Conservation (phyloP, 2,329 filamentous ascomycete genomes). For the Ascochyta clinopodiicola region DNA sequence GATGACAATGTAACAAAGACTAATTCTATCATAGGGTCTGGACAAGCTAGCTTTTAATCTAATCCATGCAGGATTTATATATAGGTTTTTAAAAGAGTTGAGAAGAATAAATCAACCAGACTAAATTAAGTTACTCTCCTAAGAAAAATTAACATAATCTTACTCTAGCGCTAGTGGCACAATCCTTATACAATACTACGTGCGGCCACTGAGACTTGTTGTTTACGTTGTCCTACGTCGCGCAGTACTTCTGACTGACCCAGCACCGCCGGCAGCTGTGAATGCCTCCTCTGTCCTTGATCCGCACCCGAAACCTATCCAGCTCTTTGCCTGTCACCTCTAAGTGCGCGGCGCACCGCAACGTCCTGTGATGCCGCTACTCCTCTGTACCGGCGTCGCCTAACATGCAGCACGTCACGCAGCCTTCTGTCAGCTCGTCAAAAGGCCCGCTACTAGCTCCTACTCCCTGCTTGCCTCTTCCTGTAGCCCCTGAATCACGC, state of each 20-base stretch:
- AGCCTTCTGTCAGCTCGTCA: neutral
- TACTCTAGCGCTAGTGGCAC: neutral
- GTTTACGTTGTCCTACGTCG: neutral
- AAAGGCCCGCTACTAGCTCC: neutral
- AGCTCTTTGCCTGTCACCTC: neutral
- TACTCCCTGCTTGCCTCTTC: neutral
- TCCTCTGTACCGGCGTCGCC: too few relatives aligned
- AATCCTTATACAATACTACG: neutral
- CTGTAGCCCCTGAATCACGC: slow-evolving; percentile 1
- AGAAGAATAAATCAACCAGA: too few relatives aligned
- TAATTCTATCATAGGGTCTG: too few relatives aligned
- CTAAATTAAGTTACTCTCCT: too few relatives aligned
- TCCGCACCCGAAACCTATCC: neutral
- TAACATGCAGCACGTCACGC: neutral
- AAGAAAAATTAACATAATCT: too few relatives aligned
- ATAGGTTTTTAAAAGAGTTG: too few relatives aligned
- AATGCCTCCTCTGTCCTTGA: neutral
- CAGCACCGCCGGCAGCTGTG: neutral
- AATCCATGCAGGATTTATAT: too few relatives aligned
- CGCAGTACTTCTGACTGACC: neutral
- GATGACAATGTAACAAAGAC: too few relatives aligned
- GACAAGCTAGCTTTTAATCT: too few relatives aligned
- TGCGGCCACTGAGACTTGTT: neutral
- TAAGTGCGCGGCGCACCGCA: neutral
- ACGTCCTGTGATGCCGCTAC: too few relatives aligned